Evolutionary conservation across 2,329 filamentous ascomycete genomes (phyloP).

Genomic region (Aspergillus versicolor): DNA sequence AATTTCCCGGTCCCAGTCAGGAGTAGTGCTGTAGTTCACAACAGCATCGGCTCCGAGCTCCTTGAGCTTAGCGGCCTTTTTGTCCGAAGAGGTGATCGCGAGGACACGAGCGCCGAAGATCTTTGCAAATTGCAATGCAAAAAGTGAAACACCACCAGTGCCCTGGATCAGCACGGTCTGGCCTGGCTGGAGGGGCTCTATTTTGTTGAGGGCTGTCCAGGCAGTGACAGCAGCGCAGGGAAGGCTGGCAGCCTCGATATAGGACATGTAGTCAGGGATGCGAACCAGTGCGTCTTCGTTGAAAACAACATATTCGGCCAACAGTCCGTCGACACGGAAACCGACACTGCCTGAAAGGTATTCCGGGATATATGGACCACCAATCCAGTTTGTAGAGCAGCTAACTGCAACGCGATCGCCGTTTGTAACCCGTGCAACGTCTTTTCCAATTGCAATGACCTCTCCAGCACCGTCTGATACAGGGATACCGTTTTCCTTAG

Average conservation of each 20-base stretch:
- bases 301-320: background rate
- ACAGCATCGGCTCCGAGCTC: slow-evolving; percentile 10
- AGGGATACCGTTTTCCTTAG: background rate
- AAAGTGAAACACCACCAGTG: slow-evolving; percentile 10
- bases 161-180: slow-evolving; percentile 12
- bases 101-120: slow-evolving; percentile 10
- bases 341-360: background rate
- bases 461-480: background rate
- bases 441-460: background rate
- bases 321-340: background rate
- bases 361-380: background rate
- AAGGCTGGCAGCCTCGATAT: slow-evolving; percentile 11
- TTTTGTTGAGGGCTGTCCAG: slow-evolving; percentile 9
- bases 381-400: background rate
- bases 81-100: slow-evolving; percentile 18
- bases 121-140: slow-evolving; percentile 7
- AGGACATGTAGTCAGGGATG: background rate
- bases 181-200: background rate
- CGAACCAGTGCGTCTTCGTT: background rate
- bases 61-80: slow-evolving; percentile 15
- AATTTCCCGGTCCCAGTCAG: slow-evolving; percentile 37
- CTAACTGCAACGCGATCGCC: background rate
- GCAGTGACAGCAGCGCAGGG: slow-evolving; percentile 13
- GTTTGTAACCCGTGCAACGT: background rate
- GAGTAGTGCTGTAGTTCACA: slow-evolving; percentile 9